Evolutionary conservation across 768 basidiomycete genomes (phyloP).

Genomic region (Clitopilus passeckerianus): DNA sequence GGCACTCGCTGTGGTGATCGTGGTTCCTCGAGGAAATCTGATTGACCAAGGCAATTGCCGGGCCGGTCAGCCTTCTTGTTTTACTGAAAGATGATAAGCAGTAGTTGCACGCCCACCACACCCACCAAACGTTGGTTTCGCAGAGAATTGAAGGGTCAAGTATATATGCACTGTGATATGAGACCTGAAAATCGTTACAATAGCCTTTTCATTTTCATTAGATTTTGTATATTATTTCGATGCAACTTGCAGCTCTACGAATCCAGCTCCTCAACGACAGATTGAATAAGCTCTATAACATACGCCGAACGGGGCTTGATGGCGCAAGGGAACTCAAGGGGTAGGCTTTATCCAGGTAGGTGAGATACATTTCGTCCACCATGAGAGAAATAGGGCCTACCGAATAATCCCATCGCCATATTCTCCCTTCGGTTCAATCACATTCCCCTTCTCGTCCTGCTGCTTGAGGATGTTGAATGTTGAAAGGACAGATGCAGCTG

Average conservation of each 20-base stretch:
- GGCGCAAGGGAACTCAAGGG: background rate
- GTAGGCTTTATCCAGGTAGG: background rate
- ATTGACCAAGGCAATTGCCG: background rate
- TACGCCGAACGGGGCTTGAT: background rate
- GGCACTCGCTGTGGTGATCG: background rate
- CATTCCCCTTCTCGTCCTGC: background rate
- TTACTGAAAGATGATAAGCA: too few species aligned
- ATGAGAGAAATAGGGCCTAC: background rate
- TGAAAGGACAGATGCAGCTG: background rate
- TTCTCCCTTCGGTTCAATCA: background rate
- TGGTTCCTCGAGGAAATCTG: background rate
- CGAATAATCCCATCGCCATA: background rate
- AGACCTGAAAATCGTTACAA: too few species aligned
- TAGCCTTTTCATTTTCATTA: too few species aligned
- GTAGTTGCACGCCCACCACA: too few species aligned
- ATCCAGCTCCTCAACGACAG: background rate
- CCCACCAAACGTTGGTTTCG: too few species aligned
- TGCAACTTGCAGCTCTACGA: too few species aligned
- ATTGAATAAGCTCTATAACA: background rate
- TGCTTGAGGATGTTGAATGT: background rate
- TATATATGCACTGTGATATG: too few species aligned
- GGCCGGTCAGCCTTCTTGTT: too few species aligned
- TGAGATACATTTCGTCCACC: background rate
- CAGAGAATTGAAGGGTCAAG: too few species aligned
- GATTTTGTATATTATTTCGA: too few species aligned